These are phyloP conservation scores for Ganoderma multipileum DNA, from an alignment of 1,284 basidiomycete genomes.

Conservation along the genomic window DNA sequence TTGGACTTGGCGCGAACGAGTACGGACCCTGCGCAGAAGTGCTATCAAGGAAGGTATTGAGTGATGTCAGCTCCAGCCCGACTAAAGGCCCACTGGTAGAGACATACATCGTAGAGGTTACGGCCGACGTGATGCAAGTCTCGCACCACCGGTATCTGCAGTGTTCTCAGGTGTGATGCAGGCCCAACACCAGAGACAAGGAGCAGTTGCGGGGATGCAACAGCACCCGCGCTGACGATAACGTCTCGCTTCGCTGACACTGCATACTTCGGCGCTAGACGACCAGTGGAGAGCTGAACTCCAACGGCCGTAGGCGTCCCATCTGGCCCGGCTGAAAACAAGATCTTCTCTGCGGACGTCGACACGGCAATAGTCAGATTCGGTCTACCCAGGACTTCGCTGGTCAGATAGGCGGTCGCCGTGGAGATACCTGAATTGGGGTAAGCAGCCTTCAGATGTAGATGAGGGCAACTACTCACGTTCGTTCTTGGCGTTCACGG, in stretches of 20 bases:
- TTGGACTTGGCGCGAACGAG: slow-evolving; percentile 40
- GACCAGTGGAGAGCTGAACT: slow-evolving; percentile 40
- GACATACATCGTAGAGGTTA: slow-evolving; percentile 47
- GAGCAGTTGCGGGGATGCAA: too few relatives aligned
- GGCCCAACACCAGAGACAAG: too few relatives aligned
- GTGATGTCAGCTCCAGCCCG: too few relatives aligned
- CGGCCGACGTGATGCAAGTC: too few relatives aligned
- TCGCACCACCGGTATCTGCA: too few relatives aligned
- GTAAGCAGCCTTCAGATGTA: neutral
- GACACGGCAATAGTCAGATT: slow-evolving; percentile 50
- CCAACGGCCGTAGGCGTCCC: slow-evolving; percentile 35
- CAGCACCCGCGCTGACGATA: too few relatives aligned
- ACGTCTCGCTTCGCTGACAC: too few relatives aligned
- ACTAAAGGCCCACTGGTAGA: too few relatives aligned
- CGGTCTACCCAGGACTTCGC: slow-evolving; percentile 41
- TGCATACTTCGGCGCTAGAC: slow-evolving; percentile 33
- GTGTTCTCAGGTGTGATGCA: too few relatives aligned
- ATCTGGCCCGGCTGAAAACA: slow-evolving; percentile 27
- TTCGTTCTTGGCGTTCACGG: slow-evolving; percentile 42
- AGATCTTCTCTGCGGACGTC: slow-evolving; percentile 37
- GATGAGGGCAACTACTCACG: neutral
- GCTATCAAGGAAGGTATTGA: slow-evolving; percentile 36
- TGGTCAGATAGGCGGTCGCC: slow-evolving; percentile 47
- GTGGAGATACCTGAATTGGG: slow-evolving; percentile 42
- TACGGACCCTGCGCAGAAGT: slow-evolving; percentile 38